Base-by-base conservation (phyloP, 1,284 basidiomycete species). In the Irpex rosettiformis region DNA sequence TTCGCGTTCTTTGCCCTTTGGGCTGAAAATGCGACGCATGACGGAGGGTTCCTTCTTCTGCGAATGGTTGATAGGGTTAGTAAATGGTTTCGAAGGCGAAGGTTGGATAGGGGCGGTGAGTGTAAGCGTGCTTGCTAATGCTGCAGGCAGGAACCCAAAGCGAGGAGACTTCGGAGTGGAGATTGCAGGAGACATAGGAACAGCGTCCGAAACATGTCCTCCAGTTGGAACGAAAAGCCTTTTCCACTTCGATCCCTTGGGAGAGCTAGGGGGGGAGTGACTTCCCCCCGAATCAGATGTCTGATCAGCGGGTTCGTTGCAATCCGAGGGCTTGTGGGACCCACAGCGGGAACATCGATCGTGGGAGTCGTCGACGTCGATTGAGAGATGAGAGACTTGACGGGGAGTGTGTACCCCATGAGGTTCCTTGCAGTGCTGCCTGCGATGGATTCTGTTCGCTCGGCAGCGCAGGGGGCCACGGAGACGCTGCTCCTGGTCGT, bases 1-100 rank as follows among this genome's bases (percentile, higher is more conserved):
- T 24, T 65, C 63, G 22, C 57, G 62, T 27, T 69, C 72, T 54
- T 73, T 74, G 21, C 71, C 70, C 55, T 73, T 74, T 27, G 67
- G 58, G 2, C 64, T 63, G 48, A 74, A 75, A 3, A 75, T 48
- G 37, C 65, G 66, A 27, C 68, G 66, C 6, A 72, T 61, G 4
- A 69, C 68, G n/a, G 70, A 69, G 58, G 69, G 69, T 57, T 72
- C 70, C 54, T 66, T 67, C 55, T 66, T 69, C 16, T 64, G 16
- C 40, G 52, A 22, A 5, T 45, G 30, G 4, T 29, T 8, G n/a
- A 27, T 45, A 16, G 29, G 33, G 42, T 52, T 64, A 4, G 61
- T 40, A n/a, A 53, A 55, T 16, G 58, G 49, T 60, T 66, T 67
- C n/a, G 61, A 53, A 1, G 63, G 64, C 5, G 66, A 56, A 2